phyloP scores from a whole-genome alignment of 139 green algal species.

The Yamagishiella unicocca region DNA sequence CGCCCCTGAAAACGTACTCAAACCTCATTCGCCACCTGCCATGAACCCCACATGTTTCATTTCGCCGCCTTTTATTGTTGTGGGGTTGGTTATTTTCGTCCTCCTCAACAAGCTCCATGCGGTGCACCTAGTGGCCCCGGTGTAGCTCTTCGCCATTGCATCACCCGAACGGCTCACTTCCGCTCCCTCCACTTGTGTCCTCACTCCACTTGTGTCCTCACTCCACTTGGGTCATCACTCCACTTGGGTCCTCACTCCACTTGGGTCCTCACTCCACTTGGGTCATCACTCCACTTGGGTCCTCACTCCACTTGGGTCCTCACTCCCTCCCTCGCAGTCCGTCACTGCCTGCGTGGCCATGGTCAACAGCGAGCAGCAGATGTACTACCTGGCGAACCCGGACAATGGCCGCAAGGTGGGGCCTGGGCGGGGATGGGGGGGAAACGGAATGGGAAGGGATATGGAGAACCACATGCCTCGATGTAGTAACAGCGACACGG shows the following conservation, averaged over 20 bases:
- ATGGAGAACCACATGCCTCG: no score
- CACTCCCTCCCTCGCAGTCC: neutral
- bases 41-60: no score
- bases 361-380: conserved; percentile 76
- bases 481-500: no score
- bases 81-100: no score
- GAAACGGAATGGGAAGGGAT: no score
- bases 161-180: neutral
- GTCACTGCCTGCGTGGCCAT: conserved; percentile 57
- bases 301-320: neutral
- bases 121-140: no score
- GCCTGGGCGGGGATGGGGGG: no score
- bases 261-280: neutral
- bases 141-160: neutral
- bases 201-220: neutral
- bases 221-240: no score
- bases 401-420: conserved; percentile 89
- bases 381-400: conserved; percentile 90
- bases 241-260: neutral
- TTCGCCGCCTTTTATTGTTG: no score
- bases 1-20: no score
- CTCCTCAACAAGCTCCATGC: no score
- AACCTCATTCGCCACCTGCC: no score
- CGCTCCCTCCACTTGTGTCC: neutral
- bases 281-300: neutral